These are phyloP conservation scores for Huiozyma sinensis DNA, from an alignment of 805 yeast genomes.

Conservation along the genomic window DNA sequence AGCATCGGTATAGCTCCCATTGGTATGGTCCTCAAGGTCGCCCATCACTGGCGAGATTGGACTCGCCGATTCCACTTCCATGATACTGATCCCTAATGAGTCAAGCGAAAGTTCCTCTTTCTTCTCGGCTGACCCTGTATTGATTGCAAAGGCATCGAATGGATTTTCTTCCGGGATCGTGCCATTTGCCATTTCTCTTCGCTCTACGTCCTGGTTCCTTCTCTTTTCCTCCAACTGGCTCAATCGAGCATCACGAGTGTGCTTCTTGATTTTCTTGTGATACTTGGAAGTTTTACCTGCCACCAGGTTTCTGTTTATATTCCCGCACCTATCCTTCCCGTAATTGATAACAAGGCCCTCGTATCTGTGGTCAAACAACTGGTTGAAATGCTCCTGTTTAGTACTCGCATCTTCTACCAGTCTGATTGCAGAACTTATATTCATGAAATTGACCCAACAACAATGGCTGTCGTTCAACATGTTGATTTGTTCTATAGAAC, in stretches of 20 bases:
- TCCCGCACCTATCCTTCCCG: constrained; percentile 77
- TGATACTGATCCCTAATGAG: constrained; percentile 12
- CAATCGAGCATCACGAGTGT: constrained; percentile 14
- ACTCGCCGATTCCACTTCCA: background rate
- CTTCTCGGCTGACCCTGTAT: background rate
- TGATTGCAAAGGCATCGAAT: background rate
- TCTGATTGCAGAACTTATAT: constrained; percentile 51
- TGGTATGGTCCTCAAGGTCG: background rate
- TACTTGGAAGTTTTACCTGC: constrained; percentile 41
- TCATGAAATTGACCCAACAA: constrained; percentile 63
- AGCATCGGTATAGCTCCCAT: too few relatives aligned
- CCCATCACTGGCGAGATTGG: background rate
- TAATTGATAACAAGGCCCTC: constrained; percentile 46
- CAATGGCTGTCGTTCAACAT: constrained; percentile 58
- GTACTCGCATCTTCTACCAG: constrained; percentile 50
- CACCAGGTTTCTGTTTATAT: constrained; percentile 28
- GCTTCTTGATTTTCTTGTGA: constrained; percentile 33
- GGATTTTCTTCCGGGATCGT: too few relatives aligned
- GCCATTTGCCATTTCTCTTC: background rate
- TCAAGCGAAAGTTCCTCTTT: constrained; percentile 5
- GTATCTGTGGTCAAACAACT: constrained; percentile 37
- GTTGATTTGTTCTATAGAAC: constrained; percentile 68
- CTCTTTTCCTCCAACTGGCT: constrained; percentile 24
- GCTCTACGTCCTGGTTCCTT: constrained; percentile 14
- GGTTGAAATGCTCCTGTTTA: constrained; percentile 28